Conservation (phyloP, 352 stramenopile genomes). For the Thraustotheca clavata region DNA sequence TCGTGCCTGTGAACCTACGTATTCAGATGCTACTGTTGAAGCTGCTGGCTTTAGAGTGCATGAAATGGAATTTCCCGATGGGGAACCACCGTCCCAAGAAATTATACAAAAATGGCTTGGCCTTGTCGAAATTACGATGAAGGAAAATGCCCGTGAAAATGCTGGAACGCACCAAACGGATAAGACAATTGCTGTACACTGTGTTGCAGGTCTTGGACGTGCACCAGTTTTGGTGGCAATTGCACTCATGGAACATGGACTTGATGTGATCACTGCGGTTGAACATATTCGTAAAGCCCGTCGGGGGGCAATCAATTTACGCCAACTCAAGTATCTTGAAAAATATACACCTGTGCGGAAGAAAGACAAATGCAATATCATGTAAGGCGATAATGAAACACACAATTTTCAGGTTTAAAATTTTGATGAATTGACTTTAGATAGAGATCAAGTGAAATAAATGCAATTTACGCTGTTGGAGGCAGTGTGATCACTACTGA, state of each 20-base stretch:
- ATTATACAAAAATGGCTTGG: constrained; percentile 93
- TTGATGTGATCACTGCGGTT: constrained; percentile 96
- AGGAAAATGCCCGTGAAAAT: constrained; percentile 61
- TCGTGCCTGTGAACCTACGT: constrained; percentile 94
- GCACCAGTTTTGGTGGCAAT: constrained; percentile 97
- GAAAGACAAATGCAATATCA: constrained; percentile 78
- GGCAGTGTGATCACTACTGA: too few species aligned
- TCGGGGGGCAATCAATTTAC: constrained; percentile 95
- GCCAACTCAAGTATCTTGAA: constrained; percentile 96
- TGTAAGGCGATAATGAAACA: constrained; percentile 32
- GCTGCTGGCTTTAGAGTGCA: constrained; percentile 84
- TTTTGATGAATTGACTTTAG: too few species aligned
- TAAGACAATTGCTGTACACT: constrained; percentile 95
- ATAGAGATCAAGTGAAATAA: too few species aligned
- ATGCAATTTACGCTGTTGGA: too few species aligned
- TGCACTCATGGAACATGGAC: constrained; percentile 94
- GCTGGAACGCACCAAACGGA: constrained; percentile 19
- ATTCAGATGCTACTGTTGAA: constrained; percentile 86
- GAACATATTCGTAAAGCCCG: constrained; percentile 93
- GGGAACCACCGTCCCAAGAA: constrained; percentile 85
- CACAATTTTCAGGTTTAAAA: neutral
- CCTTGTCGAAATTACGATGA: constrained; percentile 93
- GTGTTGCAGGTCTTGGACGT: constrained; percentile 94
- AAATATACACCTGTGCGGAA: constrained; percentile 84
- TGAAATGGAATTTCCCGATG: constrained; percentile 97